Evolutionary conservation across 768 basidiomycete genomes (phyloP).

Genomic region (Sutorius australiensis): DNA sequence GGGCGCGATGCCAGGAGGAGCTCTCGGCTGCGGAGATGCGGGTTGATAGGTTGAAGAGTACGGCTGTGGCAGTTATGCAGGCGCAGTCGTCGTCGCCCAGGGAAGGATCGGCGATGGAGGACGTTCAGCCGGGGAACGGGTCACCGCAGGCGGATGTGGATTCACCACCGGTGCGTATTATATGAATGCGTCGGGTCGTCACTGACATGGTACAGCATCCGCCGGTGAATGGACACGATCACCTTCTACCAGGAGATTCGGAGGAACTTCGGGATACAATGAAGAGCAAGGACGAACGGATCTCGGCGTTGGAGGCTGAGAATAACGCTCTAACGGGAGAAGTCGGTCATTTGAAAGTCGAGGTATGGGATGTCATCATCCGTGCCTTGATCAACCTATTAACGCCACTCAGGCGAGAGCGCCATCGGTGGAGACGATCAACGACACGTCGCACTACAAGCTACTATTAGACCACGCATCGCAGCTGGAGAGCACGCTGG

Average conservation of each 20-base stretch:
- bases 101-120: slow-evolving; percentile 30
- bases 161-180: slow-evolving; percentile 71
- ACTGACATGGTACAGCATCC: slow-evolving; percentile 43
- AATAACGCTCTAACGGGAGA: slow-evolving; percentile 43
- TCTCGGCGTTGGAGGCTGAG: slow-evolving; percentile 47
- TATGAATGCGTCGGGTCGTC: slow-evolving; percentile 24
- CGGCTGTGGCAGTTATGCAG: slow-evolving; percentile 48
- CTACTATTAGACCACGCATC: slow-evolving; percentile 52
- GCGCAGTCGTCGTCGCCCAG: slow-evolving; percentile 33
- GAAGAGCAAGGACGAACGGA: slow-evolving; percentile 37
- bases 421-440: slow-evolving; percentile 43
- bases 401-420: slow-evolving; percentile 33
- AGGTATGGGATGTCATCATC: slow-evolving; percentile 34
- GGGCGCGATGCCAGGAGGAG: slow-evolving; percentile 45
- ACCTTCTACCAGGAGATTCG: slow-evolving; percentile 39
- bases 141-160: slow-evolving; percentile 46
- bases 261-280: slow-evolving; percentile 34
- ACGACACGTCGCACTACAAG: slow-evolving; percentile 52
- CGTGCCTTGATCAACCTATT: neutral
- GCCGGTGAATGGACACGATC: slow-evolving; percentile 39
- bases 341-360: slow-evolving; percentile 41
- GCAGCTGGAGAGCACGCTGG: slow-evolving; percentile 40
- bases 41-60: slow-evolving; percentile 56
- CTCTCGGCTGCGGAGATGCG: slow-evolving; percentile 58
- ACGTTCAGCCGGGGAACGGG: slow-evolving; percentile 38